phyloP scores from a whole-genome alignment of 768 basidiomycete species.

The Coprinopsis marcescibilis region DNA sequence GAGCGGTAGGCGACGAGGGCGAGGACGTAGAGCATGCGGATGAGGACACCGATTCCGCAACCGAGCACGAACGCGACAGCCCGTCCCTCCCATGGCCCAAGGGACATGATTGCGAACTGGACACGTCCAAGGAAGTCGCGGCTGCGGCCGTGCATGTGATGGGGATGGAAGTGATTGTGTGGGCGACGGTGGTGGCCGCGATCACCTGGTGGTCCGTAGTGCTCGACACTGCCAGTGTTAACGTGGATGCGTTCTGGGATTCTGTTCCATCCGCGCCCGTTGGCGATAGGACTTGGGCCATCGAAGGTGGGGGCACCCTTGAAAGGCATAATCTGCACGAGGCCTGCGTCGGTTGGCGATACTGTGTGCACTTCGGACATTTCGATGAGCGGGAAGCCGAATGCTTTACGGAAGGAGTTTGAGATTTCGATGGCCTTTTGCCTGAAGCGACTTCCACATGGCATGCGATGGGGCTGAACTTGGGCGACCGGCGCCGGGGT shows the following conservation, averaged over 20 bases:
- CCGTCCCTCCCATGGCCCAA: slow-evolving; percentile 81
- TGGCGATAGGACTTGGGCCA: background rate
- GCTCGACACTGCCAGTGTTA: slow-evolving; percentile 1
- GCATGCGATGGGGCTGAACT: slow-evolving; percentile 13
- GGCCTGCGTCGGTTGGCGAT: slow-evolving; percentile 17
- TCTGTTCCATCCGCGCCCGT: background rate
- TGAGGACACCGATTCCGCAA: slow-evolving; percentile 78
- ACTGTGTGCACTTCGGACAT: slow-evolving; percentile 11
- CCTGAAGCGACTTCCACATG: slow-evolving; percentile 17
- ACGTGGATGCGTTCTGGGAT: background rate
- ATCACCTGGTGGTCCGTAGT: slow-evolving; percentile 5
- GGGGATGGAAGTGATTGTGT: slow-evolving; percentile 19
- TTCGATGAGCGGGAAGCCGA: slow-evolving; percentile 50
- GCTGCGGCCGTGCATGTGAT: slow-evolving; percentile 21
- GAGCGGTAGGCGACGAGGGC: slow-evolving; percentile 55
- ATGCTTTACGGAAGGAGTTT: slow-evolving; percentile 47
- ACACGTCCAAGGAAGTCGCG: slow-evolving; percentile 54
- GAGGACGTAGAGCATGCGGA: slow-evolving; percentile 78
- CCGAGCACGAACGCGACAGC: slow-evolving; percentile 81
- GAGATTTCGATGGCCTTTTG: slow-evolving; percentile 47
- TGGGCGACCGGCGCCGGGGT: slow-evolving; percentile 6
- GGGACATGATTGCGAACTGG: slow-evolving; percentile 56
- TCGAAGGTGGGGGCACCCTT: slow-evolving; percentile 2
- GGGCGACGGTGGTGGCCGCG: slow-evolving; percentile 20
- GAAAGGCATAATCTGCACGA: slow-evolving; percentile 24